A percentile compares a stretch with the other conserved stretches of the same genome.
phyloP scores from a whole-genome alignment of 371 early-diverging fungal genomes.

The Chytridium lagenaria region DNA sequence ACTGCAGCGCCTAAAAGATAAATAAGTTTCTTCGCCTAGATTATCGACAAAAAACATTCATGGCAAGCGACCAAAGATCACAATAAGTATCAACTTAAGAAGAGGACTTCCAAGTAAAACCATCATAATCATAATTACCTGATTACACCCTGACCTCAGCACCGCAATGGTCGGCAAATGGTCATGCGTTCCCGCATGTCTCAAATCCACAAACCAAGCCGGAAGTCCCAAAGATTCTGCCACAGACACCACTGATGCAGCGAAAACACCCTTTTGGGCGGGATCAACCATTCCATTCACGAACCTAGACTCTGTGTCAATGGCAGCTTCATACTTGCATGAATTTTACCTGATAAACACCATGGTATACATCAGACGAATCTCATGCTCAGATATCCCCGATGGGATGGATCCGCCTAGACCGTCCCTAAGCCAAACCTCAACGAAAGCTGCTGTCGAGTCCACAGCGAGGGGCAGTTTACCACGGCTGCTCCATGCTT shows the following conservation, averaged over 20 bases:
- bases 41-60: background rate
- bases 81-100: no score
- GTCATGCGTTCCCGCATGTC: conserved; percentile 68
- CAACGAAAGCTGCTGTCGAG: conserved; percentile 60
- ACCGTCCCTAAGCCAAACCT: conserved; percentile 50
- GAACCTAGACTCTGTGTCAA: conserved; percentile 46
- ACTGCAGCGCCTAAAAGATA: conserved; percentile 57
- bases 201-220: conserved; percentile 69
- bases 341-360: conserved; percentile 55
- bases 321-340: background rate
- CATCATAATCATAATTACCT: no score
- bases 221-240: conserved; percentile 65
- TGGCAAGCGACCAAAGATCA: no score
- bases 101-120: no score
- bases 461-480: conserved; percentile 54
- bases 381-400: conserved; percentile 48
- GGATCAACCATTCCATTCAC: conserved; percentile 66
- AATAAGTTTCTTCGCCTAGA: background rate
- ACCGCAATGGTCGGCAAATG: conserved; percentile 56
- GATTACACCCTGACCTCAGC: conserved; percentile 56
- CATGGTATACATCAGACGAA: conserved; percentile 62
- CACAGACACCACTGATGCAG: conserved; percentile 53
- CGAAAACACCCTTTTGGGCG: conserved; percentile 59
- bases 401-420: conserved; percentile 35
- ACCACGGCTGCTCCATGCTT: conserved; percentile 64